A percentile compares a stretch with the other conserved stretches of the same genome.
Conservation (phyloP, 805 yeast genomes). For the Saturnispora kantuleensis region DNA sequence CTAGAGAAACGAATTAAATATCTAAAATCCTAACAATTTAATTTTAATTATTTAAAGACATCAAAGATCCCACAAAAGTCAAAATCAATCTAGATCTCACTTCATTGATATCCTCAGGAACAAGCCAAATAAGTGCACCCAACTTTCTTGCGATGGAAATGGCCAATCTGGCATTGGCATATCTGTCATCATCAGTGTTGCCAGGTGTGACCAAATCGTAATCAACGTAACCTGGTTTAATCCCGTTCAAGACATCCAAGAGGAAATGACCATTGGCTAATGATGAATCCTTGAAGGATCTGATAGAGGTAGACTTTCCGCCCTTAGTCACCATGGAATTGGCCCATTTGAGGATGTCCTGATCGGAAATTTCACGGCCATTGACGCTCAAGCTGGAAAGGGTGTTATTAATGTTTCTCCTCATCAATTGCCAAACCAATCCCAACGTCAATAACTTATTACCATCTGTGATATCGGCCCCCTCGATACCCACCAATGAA, state of each 20-base stretch:
- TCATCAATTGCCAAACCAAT: slow-evolving; percentile 97
- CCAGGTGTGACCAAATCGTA: slow-evolving; percentile 84
- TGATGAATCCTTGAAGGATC: slow-evolving; percentile 79
- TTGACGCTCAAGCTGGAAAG: slow-evolving; percentile 59
- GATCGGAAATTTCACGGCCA: slow-evolving; percentile 70
- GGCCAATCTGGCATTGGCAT: slow-evolving; percentile 93
- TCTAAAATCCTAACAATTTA: background rate
- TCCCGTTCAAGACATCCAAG: slow-evolving; percentile 81
- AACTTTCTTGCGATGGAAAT: slow-evolving; percentile 96
- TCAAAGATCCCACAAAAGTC: slow-evolving; percentile 91
- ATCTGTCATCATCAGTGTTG: slow-evolving; percentile 69
- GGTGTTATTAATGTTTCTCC: slow-evolving; percentile 86
- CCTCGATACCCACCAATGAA: slow-evolving; percentile 95
- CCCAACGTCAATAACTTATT: slow-evolving; percentile 81
- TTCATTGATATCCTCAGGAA: slow-evolving; percentile 98
- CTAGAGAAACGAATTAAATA: slow-evolving; percentile 18
- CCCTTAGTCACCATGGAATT: slow-evolving; percentile 77
- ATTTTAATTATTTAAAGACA: slow-evolving; percentile 32
- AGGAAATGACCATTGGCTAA: slow-evolving; percentile 72
- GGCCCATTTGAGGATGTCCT: slow-evolving; percentile 91
- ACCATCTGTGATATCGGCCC: slow-evolving; percentile 94
- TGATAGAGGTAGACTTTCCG: slow-evolving; percentile 60
- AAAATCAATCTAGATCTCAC: slow-evolving; percentile 88
- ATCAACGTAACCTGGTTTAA: slow-evolving; percentile 97
- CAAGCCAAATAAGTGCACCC: slow-evolving; percentile 96